A percentile compares a stretch with the other conserved stretches of the same genome.
Evolutionary conservation across 139 green algal genomes (phyloP).

Genomic region (Coelastrella sp.): DNA sequence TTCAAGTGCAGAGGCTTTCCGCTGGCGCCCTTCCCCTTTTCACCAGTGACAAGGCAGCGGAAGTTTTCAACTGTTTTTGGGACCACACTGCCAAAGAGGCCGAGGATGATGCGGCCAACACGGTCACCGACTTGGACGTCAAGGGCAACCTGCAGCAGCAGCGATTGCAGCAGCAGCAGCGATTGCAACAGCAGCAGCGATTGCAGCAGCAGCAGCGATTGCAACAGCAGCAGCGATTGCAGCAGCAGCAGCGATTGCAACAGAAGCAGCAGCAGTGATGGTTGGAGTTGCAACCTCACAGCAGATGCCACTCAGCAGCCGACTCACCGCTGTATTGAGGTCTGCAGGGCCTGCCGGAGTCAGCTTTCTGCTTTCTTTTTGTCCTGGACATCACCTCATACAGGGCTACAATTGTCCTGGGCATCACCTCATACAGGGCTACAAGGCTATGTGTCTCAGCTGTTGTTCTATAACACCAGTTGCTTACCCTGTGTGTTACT

Average conservation of each 20-base stretch:
- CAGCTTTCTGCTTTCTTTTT: too few relatives aligned
- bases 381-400: too few relatives aligned
- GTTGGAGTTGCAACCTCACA: too few relatives aligned
- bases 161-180: background rate
- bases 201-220: background rate
- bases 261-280: too few relatives aligned
- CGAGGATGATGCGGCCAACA: conserved; percentile 79
- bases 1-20: conserved; percentile 85
- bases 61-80: conserved; percentile 73
- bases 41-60: conserved; percentile 62
- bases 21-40: conserved; percentile 80
- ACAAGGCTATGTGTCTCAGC: too few relatives aligned
- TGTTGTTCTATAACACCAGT: background rate
- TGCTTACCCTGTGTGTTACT: conserved; percentile 55
- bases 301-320: too few relatives aligned
- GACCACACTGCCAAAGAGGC: conserved; percentile 84
- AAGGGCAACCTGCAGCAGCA: conserved; percentile 59
- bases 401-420: too few relatives aligned
- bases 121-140: conserved; percentile 55
- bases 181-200: background rate
- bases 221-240: background rate
- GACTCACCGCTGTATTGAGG: too few relatives aligned
- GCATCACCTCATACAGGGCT: too few relatives aligned
- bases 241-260: too few relatives aligned
- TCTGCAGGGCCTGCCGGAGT: too few relatives aligned